Conservation (phyloP, 1,139 yeast species). For the Candida pseudoviswanathii region DNA sequence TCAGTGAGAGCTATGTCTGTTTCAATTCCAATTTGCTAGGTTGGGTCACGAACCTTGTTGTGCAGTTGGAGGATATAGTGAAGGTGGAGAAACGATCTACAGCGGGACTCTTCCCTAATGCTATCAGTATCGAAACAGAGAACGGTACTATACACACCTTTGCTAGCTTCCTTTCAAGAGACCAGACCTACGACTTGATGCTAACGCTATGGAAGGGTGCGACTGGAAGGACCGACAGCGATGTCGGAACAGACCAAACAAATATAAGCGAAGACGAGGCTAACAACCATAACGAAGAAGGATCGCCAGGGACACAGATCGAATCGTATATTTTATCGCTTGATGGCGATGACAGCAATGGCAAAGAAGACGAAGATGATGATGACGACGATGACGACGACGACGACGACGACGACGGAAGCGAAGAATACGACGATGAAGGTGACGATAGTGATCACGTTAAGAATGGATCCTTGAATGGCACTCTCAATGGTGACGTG, state of each 20-base stretch:
- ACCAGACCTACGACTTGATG: slow-evolving; percentile 71
- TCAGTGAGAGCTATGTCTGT: slow-evolving; percentile 79
- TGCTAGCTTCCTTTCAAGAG: slow-evolving; percentile 87
- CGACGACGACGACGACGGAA: slow-evolving; percentile 15
- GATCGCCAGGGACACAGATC: slow-evolving; percentile 18
- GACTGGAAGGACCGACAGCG: slow-evolving; percentile 26
- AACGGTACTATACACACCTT: slow-evolving; percentile 66
- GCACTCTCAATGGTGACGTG: background rate
- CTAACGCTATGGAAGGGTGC: slow-evolving; percentile 54
- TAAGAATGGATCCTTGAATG: slow-evolving; percentile 6
- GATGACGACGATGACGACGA: slow-evolving; percentile 17
- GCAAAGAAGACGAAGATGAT: slow-evolving; percentile 18
- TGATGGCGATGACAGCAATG: slow-evolving; percentile 28
- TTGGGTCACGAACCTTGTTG: slow-evolving; percentile 82
- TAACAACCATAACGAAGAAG: slow-evolving; percentile 8
- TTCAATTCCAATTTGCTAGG: slow-evolving; percentile 92
- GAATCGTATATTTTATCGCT: slow-evolving; percentile 37
- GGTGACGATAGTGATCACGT: slow-evolving; percentile 14
- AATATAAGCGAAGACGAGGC: slow-evolving; percentile 12
- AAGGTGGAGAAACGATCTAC: slow-evolving; percentile 79
- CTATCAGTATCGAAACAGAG: slow-evolving; percentile 72
- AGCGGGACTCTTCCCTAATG: slow-evolving; percentile 91
- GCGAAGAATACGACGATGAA: slow-evolving; percentile 16
- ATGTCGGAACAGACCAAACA: background rate
- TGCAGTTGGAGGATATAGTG: slow-evolving; percentile 72